Conservation (phyloP, 2,329 filamentous ascomycete species). For the Talaromyces marneffei region DNA sequence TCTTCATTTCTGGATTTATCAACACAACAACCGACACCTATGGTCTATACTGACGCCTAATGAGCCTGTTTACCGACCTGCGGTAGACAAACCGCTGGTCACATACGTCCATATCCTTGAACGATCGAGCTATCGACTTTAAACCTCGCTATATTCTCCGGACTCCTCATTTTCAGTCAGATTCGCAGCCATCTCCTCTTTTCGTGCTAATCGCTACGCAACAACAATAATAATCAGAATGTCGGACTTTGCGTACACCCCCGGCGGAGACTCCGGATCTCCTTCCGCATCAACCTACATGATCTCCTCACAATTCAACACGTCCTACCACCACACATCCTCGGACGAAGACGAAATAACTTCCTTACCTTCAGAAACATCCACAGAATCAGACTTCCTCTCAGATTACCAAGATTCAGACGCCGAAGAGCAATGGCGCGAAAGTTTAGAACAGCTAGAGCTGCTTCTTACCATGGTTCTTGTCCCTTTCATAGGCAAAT, state of each 20-base stretch:
- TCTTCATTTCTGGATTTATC: not conserved
- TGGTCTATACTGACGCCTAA: not conserved
- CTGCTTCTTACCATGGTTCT: constrained; percentile 89
- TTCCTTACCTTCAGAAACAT: constrained; percentile 39
- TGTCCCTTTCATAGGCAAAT: constrained; percentile 91
- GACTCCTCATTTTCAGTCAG: not conserved
- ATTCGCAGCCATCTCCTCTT: too few relatives aligned
- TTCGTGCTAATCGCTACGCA: not conserved
- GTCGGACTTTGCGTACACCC: constrained; percentile 26
- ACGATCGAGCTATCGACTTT: not conserved
- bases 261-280: constrained; percentile 24
- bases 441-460: constrained; percentile 88
- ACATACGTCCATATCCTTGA: not conserved
- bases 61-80: constrained; percentile 8
- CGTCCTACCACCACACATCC: constrained; percentile 21
- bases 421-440: constrained; percentile 91
- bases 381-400: constrained; percentile 31
- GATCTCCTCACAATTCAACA: constrained; percentile 26
- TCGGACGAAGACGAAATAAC: constrained; percentile 38
- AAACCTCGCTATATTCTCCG: not conserved
- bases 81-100: constrained; percentile 10
- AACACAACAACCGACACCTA: not conserved
- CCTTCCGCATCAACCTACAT: constrained; percentile 37
- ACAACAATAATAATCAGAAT: constrained; percentile 3
- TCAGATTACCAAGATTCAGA: constrained; percentile 59